Percentiles rank a stretch among this genome's conserved stretches.
Conservation (phyloP, 306 rosid species). For the Corylus americana region DNA sequence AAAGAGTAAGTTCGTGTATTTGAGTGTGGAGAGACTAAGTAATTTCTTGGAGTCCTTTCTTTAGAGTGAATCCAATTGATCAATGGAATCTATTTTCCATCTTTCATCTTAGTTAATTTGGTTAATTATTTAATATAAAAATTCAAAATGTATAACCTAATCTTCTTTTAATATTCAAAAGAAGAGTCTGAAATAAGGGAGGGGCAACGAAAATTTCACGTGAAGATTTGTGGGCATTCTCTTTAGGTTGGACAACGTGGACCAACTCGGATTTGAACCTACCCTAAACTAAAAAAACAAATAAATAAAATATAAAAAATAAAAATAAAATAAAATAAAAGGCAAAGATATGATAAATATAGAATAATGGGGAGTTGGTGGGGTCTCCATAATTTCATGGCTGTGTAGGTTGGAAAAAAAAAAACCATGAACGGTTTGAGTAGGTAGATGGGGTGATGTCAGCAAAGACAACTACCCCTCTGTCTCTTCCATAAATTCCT, state of each 20-base stretch:
- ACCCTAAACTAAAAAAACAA: neutral
- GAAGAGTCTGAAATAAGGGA: neutral
- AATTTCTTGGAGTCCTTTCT: no score
- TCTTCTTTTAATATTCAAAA: neutral
- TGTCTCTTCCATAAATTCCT: slow-evolving; percentile 37
- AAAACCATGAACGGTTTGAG: slow-evolving; percentile 17
- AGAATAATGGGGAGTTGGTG: slow-evolving; percentile 19
- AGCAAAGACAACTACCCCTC: slow-evolving; percentile 12
- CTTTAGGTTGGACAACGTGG: neutral
- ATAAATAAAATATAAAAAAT: neutral
- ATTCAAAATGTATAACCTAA: no score
- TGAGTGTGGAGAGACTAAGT: no score
- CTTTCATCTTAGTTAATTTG: no score
- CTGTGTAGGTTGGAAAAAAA: neutral
- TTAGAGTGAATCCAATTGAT: no score
- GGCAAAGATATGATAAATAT: neutral
- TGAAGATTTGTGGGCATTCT: neutral
- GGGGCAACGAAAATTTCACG: neutral
- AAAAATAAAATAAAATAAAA: neutral
- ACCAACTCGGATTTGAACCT: neutral
- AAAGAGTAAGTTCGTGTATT: no score
- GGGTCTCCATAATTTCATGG: neutral
- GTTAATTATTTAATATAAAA: no score
- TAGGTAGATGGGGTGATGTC: slow-evolving; percentile 39
- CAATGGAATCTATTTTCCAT: no score